Evolutionary conservation across 352 stramenopile genomes (phyloP).

Genomic region (Achlya hypogyna): DNA sequence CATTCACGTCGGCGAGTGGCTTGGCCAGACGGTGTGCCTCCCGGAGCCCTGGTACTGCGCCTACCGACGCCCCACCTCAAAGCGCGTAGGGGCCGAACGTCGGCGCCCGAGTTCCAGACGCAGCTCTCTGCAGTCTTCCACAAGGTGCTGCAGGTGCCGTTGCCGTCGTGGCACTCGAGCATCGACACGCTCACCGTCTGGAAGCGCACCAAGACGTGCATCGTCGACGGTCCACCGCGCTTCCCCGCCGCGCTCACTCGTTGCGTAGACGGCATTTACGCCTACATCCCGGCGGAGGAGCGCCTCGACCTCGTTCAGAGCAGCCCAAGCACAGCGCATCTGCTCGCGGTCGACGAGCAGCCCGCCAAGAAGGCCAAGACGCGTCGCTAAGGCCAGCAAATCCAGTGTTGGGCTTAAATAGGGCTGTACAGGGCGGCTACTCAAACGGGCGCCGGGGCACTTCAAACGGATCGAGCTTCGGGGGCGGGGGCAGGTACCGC

Average conservation of each 20-base stretch:
- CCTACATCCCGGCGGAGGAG: conserved; percentile 64
- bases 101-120: conserved; percentile 87
- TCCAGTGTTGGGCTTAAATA: background rate
- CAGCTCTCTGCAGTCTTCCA: conserved; percentile 88
- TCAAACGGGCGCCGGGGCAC: background rate
- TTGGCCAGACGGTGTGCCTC: conserved; percentile 79
- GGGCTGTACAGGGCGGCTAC: background rate
- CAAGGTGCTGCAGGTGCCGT: conserved; percentile 85
- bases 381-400: too few species aligned
- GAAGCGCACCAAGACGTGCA: conserved; percentile 88
- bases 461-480: background rate
- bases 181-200: conserved; percentile 89
- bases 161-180: conserved; percentile 90
- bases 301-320: conserved; percentile 56
- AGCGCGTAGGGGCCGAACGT: conserved; percentile 75
- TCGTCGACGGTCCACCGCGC: conserved; percentile 40
- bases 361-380: background rate
- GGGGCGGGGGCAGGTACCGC: background rate
- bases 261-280: conserved; percentile 42
- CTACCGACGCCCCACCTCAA: background rate
- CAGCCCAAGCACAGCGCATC: conserved; percentile 54
- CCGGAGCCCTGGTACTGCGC: conserved; percentile 69
- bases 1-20: conserved; percentile 93
- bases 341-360: conserved; percentile 26
- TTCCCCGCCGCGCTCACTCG: background rate